Base-by-base conservation (phyloP, 179 eudicot genomes). In the Pouteria campechiana region DNA sequence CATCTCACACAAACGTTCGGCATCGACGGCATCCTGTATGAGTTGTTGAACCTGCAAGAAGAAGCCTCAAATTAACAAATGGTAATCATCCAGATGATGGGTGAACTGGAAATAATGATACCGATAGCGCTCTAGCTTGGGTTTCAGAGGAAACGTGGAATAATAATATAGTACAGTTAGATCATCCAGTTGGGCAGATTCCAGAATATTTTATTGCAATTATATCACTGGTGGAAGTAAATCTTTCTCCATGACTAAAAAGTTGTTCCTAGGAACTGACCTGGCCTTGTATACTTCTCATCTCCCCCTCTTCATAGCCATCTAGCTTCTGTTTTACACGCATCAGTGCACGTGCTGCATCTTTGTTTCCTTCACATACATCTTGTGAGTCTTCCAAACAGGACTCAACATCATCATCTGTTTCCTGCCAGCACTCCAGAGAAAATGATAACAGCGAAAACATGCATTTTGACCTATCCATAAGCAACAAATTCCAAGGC, bases 271-370 rank as follows among this genome's bases (percentile, higher is more conserved):
- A 4, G 13, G 51, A 31, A 60, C 31, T 65, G 66, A 87, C 96
- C 92, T 92, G 99, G 17, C 99, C 99, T 61, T 83, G 94, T 14
- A 68, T 73, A 56, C 99, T 92, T 71, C 92, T 77, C 92, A 87
- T 77, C 75, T 92, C 96, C 55, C 99, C 96, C 61, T 92, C 94
- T 78, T 92, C 99, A 54, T 92, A 92, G 53, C 99, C 99, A 65
- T 90, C 98, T 46, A 90, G 65, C 61, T 92, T 87, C 46, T 92
- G 99, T 61, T 87, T 92, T 47, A 92, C 99, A 50, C 99, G 96
- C 85, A 92, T 68, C 55, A 87, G 61, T 25, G 99, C 94, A 33
- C 99, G 89, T 23, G 99, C 70, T 21, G 99, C 99, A 79, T 92
- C 99, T 63, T 82, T 79, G 65, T 90, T 90, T 48, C 98, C 98